Percentiles rank a stretch among this genome's conserved stretches.
Evolutionary conservation across 1,284 basidiomycete genomes (phyloP).

Genomic region (Cutaneotrichosporon daszewskae): DNA sequence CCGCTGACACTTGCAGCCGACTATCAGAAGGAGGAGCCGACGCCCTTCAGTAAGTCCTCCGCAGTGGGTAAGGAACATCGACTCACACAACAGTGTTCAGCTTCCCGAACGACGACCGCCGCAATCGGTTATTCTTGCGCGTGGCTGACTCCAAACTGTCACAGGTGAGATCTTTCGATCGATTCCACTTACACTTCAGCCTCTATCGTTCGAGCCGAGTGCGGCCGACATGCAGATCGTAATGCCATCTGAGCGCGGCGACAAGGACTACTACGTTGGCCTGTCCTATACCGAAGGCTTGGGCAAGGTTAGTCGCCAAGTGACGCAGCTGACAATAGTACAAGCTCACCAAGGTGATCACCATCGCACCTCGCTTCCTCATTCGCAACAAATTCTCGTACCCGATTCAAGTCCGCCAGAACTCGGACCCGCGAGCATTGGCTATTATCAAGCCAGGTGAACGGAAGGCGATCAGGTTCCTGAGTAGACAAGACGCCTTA

Average conservation of each 20-base stretch:
- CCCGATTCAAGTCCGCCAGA: conserved; percentile 75
- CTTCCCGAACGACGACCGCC: conserved; percentile 67
- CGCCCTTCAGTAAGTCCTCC: too few species aligned
- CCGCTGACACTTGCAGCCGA: too few species aligned
- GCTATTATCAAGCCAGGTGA: conserved; percentile 60
- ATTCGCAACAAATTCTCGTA: conserved; percentile 74
- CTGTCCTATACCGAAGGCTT: conserved; percentile 88
- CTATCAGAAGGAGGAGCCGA: conserved; percentile 52
- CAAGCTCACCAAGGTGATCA: conserved; percentile 92
- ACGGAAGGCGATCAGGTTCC: conserved; percentile 63
- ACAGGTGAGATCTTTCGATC: too few species aligned
- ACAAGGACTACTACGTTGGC: conserved; percentile 80
- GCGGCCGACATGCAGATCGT: conserved; percentile 81
- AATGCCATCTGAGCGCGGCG: conserved; percentile 60
- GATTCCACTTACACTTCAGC: conserved; percentile 49
- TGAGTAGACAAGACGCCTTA: conserved; percentile 58
- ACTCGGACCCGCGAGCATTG: conserved; percentile 55
- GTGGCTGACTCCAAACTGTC: conserved; percentile 90
- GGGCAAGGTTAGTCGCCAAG: conserved; percentile 58
- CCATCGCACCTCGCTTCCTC: conserved; percentile 83
- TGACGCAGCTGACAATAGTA: conserved; percentile 52
- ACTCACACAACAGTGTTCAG: too few species aligned
- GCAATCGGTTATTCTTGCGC: conserved; percentile 78
- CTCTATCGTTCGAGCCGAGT: conserved; percentile 84
- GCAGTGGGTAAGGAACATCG: too few species aligned